Evolutionary conservation across 345 rosid genomes (phyloP).

Genomic region (Brassica rapa): DNA sequence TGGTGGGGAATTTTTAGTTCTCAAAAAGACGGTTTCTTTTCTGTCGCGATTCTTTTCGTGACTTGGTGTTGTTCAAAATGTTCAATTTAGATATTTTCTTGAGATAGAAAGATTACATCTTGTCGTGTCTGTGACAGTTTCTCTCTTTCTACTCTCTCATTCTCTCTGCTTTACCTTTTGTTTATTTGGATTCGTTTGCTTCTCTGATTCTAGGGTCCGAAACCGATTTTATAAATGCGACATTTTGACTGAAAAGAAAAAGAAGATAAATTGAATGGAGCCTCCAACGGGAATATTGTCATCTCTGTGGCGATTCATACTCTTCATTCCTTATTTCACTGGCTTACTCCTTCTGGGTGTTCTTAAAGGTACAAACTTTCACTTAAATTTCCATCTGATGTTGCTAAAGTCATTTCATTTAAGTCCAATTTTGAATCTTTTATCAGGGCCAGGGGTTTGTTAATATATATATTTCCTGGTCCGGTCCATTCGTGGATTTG

Average conservation of each 20-base stretch:
- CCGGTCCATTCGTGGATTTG: constrained; percentile 11
- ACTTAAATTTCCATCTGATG: not conserved
- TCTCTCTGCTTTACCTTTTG: constrained; percentile 25
- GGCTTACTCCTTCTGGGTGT: constrained; percentile 77
- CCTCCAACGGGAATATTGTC: constrained; percentile 72
- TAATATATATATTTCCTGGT: too few relatives aligned
- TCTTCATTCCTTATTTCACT: constrained; percentile 81
- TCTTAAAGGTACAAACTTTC: constrained; percentile 58
- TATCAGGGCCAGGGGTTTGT: not conserved
- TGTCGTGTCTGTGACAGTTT: constrained; percentile 37
- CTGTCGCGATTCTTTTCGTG: constrained; percentile 23
- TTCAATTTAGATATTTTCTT: not conserved
- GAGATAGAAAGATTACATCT: constrained; percentile 27
- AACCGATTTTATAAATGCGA: constrained; percentile 14
- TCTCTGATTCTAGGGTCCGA: constrained; percentile 14
- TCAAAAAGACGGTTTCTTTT: too few relatives aligned
- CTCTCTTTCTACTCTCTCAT: not conserved
- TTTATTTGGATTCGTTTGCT: not conserved
- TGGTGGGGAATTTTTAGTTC: too few relatives aligned
- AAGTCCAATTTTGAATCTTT: not conserved
- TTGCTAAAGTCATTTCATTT: not conserved
- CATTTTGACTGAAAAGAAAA: constrained; percentile 30
- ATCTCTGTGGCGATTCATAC: constrained; percentile 64
- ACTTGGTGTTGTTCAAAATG: constrained; percentile 11
- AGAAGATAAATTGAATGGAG: constrained; percentile 47